Base-by-base conservation (phyloP, 2,329 filamentous ascomycete species). In the Penicillium sp. region DNA sequence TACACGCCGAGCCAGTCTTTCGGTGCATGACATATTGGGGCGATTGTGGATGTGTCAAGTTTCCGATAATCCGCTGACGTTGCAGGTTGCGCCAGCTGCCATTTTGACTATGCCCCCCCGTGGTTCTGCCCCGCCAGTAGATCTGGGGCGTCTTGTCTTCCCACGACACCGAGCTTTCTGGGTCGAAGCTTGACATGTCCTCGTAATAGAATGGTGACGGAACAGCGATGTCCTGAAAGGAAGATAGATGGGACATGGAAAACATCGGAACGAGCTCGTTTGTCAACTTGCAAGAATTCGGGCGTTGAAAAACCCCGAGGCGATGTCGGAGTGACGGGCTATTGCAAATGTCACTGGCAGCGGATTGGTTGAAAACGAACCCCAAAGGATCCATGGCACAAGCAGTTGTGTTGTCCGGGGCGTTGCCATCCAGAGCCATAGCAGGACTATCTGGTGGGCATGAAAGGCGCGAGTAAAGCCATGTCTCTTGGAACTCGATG, bases 141-240 rank as follows among this genome's bases (percentile, higher is more conserved):
- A 51, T 4, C 20, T 51, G 34, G 10, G 31, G 47, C 14, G 14
- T 78, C 75, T 96, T 96, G 7, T 55, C 34, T 20, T 61, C 50
- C 62, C 60, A 63, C 2, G 48, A 17, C 3, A 60, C 38, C 6
- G 58, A 28, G 11, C n/a, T 41, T 10, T 56, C 54, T 5, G 47
- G 22, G 2, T 63, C 56, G 39, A 47, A 65, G 1, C 31, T 11
- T 3, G 56, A 25, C 0, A 55, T 42, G 5, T 42, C 50, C 31
- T 55, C 42, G 15, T 63, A 62, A 31, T 65, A 62, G 8, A 38
- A 65, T 10, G 59, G 61, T 4, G 63, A 65, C 2, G 63, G 63
- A 8, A 61, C 48, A 20, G 43, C 34, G 25, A 65, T 65, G 8
- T 65, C 63, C 20, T 63, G 63, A 20, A 61, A 62, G 3, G 63